phyloP scores from a whole-genome alignment of 441 rosid genomes.

The Erysimum cheiri region DNA sequence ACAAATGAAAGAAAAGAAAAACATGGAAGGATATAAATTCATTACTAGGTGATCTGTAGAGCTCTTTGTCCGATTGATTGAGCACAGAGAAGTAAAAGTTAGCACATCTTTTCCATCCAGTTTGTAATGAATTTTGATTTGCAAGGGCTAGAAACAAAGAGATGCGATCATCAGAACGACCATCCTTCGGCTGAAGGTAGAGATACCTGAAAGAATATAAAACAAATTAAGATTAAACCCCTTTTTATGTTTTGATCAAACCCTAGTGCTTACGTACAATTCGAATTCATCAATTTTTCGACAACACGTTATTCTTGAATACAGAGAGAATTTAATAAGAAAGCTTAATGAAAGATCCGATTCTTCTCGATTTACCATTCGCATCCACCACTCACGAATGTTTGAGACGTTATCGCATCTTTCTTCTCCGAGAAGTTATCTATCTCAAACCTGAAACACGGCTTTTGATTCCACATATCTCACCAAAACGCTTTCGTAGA shows the following conservation, averaged over 20 bases:
- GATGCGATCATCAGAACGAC: neutral
- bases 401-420: neutral
- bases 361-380: constrained; percentile 28
- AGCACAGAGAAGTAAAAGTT: neutral
- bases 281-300: neutral
- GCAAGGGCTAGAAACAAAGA: neutral
- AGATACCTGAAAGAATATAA: neutral
- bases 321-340: neutral
- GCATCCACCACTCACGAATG: constrained; percentile 22
- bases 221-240: neutral
- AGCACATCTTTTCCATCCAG: constrained; percentile 8
- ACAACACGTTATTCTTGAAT: neutral
- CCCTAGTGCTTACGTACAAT: neutral
- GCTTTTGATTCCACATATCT: constrained; percentile 24
- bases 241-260: neutral
- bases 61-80: constrained; percentile 26
- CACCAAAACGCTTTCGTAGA: neutral
- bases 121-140: neutral
- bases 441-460: constrained; percentile 23
- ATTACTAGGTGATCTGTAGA: constrained; percentile 10
- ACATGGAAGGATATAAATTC: neutral
- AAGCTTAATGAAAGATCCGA: neutral
- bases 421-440: constrained; percentile 8
- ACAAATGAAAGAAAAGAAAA: no score
- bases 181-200: neutral